Conservation (phyloP, 345 rosid genomes). For the Moricandia moricandioides region DNA sequence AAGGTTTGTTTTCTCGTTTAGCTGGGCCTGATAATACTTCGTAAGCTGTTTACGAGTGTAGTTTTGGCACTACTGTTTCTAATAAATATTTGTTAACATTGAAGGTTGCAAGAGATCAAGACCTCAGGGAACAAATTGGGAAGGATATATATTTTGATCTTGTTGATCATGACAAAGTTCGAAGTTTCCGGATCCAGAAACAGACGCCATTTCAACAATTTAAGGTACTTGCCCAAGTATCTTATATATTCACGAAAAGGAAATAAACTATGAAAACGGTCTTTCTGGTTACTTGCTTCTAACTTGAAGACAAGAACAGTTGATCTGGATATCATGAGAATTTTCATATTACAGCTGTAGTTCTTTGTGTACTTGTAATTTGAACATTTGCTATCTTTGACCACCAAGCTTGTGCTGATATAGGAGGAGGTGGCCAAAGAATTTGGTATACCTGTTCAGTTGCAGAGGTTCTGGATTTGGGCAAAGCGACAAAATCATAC, state of each 20-base stretch:
- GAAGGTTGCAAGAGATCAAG: constrained; percentile 90
- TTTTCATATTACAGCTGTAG: neutral
- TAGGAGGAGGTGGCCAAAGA: constrained; percentile 98
- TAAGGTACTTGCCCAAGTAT: constrained; percentile 54
- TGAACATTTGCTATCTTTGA: constrained; percentile 2
- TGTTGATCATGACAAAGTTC: constrained; percentile 93
- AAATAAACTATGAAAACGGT: neutral
- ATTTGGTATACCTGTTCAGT: constrained; percentile 77
- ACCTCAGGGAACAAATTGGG: constrained; percentile 84
- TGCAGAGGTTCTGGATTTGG: constrained; percentile 95
- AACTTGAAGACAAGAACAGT: neutral
- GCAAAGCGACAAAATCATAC: constrained; percentile 96
- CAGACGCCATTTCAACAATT: constrained; percentile 68
- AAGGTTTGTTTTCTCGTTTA: constrained; percentile 49
- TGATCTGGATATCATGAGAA: constrained; percentile 3
- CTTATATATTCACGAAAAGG: neutral
- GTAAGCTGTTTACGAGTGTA: constrained; percentile 3
- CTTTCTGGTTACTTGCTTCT: constrained; percentile 4
- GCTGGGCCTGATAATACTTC: neutral
- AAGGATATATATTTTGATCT: constrained; percentile 90
- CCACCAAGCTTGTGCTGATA: constrained; percentile 14
- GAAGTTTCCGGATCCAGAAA: constrained; percentile 83
- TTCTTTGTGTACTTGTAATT: neutral
- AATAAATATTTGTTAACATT: constrained; percentile 8
- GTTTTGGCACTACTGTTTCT: constrained; percentile 14